Evolutionary conservation across 78 protist species (phyloP).

Genomic region (Pelomyxa schiedti): DNA sequence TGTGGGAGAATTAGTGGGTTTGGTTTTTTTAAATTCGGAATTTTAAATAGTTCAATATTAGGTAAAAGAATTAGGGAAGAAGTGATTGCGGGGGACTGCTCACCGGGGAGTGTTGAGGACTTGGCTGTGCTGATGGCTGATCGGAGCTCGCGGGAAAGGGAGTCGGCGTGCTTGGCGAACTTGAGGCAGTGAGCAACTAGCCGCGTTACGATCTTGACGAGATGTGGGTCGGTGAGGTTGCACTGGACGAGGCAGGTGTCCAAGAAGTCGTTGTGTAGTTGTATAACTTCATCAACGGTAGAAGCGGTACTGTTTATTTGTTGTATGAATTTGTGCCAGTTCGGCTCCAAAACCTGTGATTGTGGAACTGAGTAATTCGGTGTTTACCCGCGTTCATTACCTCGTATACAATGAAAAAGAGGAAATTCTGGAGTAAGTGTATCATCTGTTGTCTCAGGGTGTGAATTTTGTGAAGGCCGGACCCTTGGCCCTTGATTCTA

Average conservation of each 20-base stretch:
- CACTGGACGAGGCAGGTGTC: constrained; percentile 23
- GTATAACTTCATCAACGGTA: constrained; percentile 34
- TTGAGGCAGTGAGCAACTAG: constrained; percentile 7
- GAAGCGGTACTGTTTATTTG: not conserved
- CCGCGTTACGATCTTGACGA: constrained; percentile 3
- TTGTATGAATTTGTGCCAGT: constrained; percentile 43
- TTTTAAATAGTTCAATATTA: too few relatives aligned
- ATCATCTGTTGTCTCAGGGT: constrained; percentile 63
- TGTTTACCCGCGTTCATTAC: constrained; percentile 16
- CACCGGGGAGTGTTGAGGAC: too few relatives aligned
- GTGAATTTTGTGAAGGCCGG: constrained; percentile 10
- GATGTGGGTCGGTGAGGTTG: constrained; percentile 18
- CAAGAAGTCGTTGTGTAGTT: constrained; percentile 21
- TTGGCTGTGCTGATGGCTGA: too few relatives aligned
- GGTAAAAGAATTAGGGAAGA: too few relatives aligned
- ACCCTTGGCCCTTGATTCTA: not conserved
- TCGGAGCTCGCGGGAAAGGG: too few relatives aligned
- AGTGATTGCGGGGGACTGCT: too few relatives aligned
- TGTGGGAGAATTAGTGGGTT: too few relatives aligned
- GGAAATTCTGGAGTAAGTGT: constrained; percentile 61
- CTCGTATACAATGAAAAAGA: constrained; percentile 62
- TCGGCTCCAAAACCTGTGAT: constrained; percentile 53
- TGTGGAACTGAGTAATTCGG: not conserved
- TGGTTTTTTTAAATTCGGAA: too few relatives aligned
- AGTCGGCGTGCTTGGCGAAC: too few relatives aligned